Evolutionary conservation across 1,139 yeast genomes (phyloP).

Genomic region (Taphrina wiesneri): DNA sequence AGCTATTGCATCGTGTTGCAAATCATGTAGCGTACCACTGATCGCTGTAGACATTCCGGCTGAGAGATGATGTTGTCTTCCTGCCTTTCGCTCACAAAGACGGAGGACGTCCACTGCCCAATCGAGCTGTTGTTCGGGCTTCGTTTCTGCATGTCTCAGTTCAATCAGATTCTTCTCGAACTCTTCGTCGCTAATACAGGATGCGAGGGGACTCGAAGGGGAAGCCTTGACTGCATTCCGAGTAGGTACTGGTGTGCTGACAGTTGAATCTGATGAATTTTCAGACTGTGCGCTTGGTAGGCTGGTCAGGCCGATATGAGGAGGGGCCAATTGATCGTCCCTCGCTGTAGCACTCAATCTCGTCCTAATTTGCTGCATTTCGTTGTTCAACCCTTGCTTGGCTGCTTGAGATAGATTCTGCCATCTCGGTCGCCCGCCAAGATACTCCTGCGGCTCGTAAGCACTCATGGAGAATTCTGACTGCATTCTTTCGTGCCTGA

Average conservation of each 20-base stretch:
- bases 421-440: slow-evolving; percentile 1
- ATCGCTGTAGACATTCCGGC: background rate
- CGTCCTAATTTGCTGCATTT: background rate
- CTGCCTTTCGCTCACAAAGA: slow-evolving; percentile 17
- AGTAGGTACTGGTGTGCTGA: background rate
- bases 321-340: background rate
- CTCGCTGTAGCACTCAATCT: background rate
- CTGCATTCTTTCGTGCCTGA: slow-evolving; percentile 1
- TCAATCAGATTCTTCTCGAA: background rate
- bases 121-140: background rate
- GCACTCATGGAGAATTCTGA: background rate
- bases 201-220: background rate
- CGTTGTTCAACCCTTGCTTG: background rate
- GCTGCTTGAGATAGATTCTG: background rate
- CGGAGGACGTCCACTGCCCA: slow-evolving; percentile 28
- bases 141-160: background rate
- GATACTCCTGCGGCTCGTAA: background rate
- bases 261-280: background rate
- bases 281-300: background rate
- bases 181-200: slow-evolving; percentile 4
- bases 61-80: slow-evolving; percentile 2
- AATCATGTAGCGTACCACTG: background rate
- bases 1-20: slow-evolving; percentile 16
- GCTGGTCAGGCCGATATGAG: background rate
- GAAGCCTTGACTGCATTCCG: background rate